Percentiles rank a stretch among this genome's conserved stretches.
Evolutionary conservation across 306 rosid genomes (phyloP).

Genomic region (Sphenostylis stenocarpa): DNA sequence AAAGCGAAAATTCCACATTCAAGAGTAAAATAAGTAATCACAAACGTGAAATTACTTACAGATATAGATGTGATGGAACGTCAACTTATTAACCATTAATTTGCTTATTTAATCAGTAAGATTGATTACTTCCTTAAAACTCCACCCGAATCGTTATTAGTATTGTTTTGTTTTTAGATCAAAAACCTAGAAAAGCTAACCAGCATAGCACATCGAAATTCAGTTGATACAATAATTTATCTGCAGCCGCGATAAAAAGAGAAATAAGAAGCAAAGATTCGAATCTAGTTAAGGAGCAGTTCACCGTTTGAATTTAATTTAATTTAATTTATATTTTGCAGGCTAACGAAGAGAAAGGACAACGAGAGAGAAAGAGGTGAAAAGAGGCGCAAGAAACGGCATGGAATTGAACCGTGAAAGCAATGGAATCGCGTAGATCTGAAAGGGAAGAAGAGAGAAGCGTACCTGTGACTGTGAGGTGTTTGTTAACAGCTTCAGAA

Average conservation of each 20-base stretch:
- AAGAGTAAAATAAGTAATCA: neutral
- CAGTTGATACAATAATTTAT: neutral
- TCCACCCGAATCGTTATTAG: neutral
- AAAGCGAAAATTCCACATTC: neutral
- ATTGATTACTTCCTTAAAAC: neutral
- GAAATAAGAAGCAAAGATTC: neutral
- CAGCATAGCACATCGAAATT: neutral
- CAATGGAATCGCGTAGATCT: slow-evolving; percentile 4
- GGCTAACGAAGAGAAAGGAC: neutral
- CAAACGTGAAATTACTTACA: neutral
- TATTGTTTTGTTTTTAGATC: neutral
- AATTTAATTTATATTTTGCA: neutral
- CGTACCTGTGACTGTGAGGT: slow-evolving; percentile 10
- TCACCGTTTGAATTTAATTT: neutral
- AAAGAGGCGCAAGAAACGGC: neutral
- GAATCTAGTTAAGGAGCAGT: neutral
- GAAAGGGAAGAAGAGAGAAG: neutral
- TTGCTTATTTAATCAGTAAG: neutral
- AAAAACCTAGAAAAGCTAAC: slow-evolving; percentile 14
- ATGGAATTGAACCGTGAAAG: neutral
- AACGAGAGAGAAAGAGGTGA: neutral
- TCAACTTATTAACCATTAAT: neutral
- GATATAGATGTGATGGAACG: neutral
- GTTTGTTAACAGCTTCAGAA: neutral
- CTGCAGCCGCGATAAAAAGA: neutral